Evolutionary conservation across 345 rosid species (phyloP).

Genomic region (Populus davidiana): DNA sequence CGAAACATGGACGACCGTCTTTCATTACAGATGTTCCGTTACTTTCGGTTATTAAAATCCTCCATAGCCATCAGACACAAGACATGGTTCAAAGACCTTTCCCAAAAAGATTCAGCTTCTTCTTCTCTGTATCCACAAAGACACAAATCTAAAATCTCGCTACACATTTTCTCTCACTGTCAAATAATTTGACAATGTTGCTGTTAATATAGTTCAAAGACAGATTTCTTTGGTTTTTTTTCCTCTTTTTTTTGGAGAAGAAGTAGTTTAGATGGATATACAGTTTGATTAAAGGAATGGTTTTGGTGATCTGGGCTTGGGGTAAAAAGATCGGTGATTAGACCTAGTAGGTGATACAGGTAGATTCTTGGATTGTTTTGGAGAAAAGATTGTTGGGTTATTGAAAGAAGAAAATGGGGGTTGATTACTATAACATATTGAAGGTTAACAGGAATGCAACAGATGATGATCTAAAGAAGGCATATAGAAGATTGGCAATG

Average conservation of each 20-base stretch:
- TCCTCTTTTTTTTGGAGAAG: too few species aligned
- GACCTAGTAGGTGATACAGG: not conserved
- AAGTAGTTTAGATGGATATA: not conserved
- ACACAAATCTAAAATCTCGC: not conserved
- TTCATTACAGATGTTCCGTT: not conserved
- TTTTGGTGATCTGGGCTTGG: slow-evolving; percentile 13
- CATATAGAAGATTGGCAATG: slow-evolving; percentile 87
- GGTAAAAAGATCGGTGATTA: not conserved
- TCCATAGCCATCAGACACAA: not conserved
- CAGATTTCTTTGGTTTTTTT: too few species aligned
- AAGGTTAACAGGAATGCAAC: slow-evolving; percentile 71
- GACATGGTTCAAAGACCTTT: not conserved
- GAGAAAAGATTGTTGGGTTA: not conserved
- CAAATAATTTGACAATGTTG: not conserved
- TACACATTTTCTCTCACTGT: not conserved
- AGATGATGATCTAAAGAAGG: slow-evolving; percentile 88
- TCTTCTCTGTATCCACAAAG: not conserved
- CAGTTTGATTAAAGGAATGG: not conserved
- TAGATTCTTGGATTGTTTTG: not conserved
- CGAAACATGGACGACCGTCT: not conserved
- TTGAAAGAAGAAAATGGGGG: slow-evolving; percentile 48
- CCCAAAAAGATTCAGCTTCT: slow-evolving; percentile 1
- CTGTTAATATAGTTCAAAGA: not conserved
- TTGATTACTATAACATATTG: slow-evolving; percentile 76
- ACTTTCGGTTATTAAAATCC: slow-evolving; percentile 9